Evolutionary conservation across 768 basidiomycete genomes (phyloP).

Genomic region (Boletus patriciae): DNA sequence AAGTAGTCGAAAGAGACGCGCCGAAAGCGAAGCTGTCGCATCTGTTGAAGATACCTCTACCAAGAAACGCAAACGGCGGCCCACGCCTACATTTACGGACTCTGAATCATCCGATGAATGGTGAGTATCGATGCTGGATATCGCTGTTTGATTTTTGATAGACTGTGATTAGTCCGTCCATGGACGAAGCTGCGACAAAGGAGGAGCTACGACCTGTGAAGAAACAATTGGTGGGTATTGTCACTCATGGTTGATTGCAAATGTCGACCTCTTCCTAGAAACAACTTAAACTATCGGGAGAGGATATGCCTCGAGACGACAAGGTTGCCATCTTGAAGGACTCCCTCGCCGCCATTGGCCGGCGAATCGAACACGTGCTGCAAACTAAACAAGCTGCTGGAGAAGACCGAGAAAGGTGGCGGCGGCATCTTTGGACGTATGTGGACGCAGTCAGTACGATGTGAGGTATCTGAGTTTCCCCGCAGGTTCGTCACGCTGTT

Average conservation of each 20-base stretch:
- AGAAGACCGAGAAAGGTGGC: conserved; percentile 84
- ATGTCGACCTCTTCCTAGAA: conserved; percentile 53
- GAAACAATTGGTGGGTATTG: conserved; percentile 76
- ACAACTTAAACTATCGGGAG: conserved; percentile 91
- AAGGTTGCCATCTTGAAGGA: conserved; percentile 96
- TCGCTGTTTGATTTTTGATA: conserved; percentile 7
- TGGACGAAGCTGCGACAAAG: conserved; percentile 92
- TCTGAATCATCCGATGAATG: conserved; percentile 92
- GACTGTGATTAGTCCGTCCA: conserved; percentile 66
- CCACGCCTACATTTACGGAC: conserved; percentile 96
- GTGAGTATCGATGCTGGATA: conserved; percentile 45
- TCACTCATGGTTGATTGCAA: neutral
- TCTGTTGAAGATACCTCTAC: conserved; percentile 69
- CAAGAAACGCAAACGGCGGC: conserved; percentile 83
- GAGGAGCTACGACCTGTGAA: conserved; percentile 96
- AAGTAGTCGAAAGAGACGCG: conserved; percentile 67
- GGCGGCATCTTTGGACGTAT: conserved; percentile 95
- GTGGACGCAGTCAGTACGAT: conserved; percentile 36
- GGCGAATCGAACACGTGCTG: conserved; percentile 84
- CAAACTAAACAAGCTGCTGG: conserved; percentile 73
- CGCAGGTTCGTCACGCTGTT: conserved; percentile 89
- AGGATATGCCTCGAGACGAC: conserved; percentile 91
- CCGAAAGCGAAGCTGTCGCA: conserved; percentile 82
- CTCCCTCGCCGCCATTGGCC: conserved; percentile 90
- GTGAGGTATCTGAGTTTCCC: conserved; percentile 7